A percentile compares a stretch with the other conserved stretches of the same genome.
These are phyloP conservation scores for Pichia nanzhaoensis DNA, from an alignment of 805 yeast species.

Conservation along the genomic window DNA sequence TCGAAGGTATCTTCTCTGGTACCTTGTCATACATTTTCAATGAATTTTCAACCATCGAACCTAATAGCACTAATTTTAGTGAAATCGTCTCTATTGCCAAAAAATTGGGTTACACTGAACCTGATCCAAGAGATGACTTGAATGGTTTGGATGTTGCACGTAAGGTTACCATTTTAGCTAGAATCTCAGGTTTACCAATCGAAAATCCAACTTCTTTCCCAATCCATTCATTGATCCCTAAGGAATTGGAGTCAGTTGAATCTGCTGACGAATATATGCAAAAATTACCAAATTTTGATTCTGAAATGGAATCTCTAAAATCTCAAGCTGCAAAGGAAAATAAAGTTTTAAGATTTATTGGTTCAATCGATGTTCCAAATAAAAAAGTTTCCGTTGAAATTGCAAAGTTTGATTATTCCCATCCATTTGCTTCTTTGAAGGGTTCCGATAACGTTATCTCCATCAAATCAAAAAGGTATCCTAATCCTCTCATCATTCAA, in stretches of 20 bases:
- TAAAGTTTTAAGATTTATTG: conserved; percentile 91
- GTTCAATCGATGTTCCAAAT: conserved; percentile 72
- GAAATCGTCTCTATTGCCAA: conserved; percentile 88
- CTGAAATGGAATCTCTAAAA: conserved; percentile 68
- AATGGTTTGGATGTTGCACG: conserved; percentile 98
- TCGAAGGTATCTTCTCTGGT: conserved; percentile 96
- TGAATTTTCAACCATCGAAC: conserved; percentile 69
- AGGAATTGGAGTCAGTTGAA: conserved; percentile 64
- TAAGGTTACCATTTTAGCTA: conserved; percentile 92
- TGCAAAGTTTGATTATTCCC: conserved; percentile 78
- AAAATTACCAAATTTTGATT: conserved; percentile 78
- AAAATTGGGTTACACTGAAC: conserved; percentile 92
- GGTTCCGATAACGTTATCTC: conserved; percentile 96
- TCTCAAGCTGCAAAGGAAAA: conserved; percentile 73
- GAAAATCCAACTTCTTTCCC: conserved; percentile 90
- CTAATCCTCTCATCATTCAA: conserved; percentile 88
- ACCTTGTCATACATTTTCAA: conserved; percentile 93
- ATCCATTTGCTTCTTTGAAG: conserved; percentile 91
- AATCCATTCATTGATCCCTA: conserved; percentile 89
- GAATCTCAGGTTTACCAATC: conserved; percentile 81
- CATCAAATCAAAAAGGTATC: conserved; percentile 84
- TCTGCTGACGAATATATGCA: conserved; percentile 74
- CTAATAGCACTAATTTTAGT: conserved; percentile 67
- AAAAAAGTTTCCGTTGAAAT: conserved; percentile 78
- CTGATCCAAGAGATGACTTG: conserved; percentile 98